Conservation (phyloP, 345 rosid genomes). For the Geranium rotundifolium region DNA sequence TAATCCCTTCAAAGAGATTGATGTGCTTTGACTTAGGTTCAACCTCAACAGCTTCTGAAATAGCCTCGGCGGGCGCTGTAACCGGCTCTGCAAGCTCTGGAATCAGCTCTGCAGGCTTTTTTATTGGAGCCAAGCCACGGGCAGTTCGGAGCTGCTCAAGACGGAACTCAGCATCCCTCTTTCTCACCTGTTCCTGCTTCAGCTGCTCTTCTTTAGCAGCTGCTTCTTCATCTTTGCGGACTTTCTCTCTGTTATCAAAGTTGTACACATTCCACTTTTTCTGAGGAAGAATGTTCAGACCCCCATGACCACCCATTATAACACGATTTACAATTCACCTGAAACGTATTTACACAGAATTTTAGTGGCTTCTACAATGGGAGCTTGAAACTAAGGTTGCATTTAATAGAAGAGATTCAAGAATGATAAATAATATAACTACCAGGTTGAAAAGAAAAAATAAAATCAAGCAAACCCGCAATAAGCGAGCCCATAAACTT, state of each 20-base stretch:
- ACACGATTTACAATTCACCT: neutral
- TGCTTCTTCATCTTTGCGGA: slow-evolving; percentile 71
- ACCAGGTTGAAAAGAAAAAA: neutral
- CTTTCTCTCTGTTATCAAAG: slow-evolving; percentile 76
- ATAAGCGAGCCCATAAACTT: neutral
- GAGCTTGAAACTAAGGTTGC: neutral
- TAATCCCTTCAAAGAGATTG: slow-evolving; percentile 84
- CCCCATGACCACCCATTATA: slow-evolving; percentile 92
- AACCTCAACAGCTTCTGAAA: slow-evolving; percentile 7
- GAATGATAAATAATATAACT: neutral
- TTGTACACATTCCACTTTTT: slow-evolving; percentile 94
- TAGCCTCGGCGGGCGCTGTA: neutral
- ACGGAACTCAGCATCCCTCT: slow-evolving; percentile 73
- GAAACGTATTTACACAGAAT: neutral
- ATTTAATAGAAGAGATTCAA: neutral
- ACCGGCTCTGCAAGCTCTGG: slow-evolving; percentile 7
- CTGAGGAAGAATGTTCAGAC: slow-evolving; percentile 86
- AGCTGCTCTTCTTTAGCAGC: slow-evolving; percentile 83
- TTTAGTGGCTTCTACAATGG: neutral
- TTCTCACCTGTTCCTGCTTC: slow-evolving; percentile 62
- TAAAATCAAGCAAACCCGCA: neutral
- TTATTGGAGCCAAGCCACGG: slow-evolving; percentile 65
- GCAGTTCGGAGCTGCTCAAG: slow-evolving; percentile 65
- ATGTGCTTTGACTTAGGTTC: slow-evolving; percentile 65
- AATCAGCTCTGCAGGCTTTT: slow-evolving; percentile 13